Conservation (phyloP, 768 basidiomycete species). For the Boletus bicolor region DNA sequence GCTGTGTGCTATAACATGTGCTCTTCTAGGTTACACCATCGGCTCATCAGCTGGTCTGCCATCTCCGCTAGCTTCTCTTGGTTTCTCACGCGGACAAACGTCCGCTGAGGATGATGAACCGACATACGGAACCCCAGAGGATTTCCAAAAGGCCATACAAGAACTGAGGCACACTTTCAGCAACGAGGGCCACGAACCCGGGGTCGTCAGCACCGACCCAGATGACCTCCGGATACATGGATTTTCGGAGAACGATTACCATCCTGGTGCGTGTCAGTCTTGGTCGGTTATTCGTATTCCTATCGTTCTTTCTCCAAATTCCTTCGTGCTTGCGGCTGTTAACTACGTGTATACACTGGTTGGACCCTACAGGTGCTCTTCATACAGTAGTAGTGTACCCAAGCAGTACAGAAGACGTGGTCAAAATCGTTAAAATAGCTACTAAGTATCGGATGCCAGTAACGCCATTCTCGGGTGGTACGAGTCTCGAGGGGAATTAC, state of each 20-base stretch:
- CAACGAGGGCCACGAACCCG: not conserved
- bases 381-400: conserved; percentile 69
- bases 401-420: conserved; percentile 74
- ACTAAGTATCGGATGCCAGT: conserved; percentile 74
- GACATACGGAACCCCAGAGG: conserved; percentile 49
- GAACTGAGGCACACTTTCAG: conserved; percentile 44
- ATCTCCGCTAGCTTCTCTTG: conserved; percentile 7
- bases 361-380: conserved; percentile 30
- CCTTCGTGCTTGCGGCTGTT: not conserved
- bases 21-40: conserved; percentile 21
- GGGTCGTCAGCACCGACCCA: conserved; percentile 46
- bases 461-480: conserved; percentile 77
- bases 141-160: conserved; percentile 50
- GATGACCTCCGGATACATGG: conserved; percentile 55
- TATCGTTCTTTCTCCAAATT: not conserved
- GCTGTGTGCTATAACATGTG: conserved; percentile 18
- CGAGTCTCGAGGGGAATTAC: conserved; percentile 77
- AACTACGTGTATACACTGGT: not conserved
- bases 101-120: conserved; percentile 16
- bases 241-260: conserved; percentile 49
- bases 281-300: not conserved
- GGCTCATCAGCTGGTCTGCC: conserved; percentile 10
- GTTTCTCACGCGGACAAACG: not conserved
- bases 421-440: conserved; percentile 72
- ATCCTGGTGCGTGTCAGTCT: conserved; percentile 40